Conservation (phyloP, 441 rosid species). For the Theobroma grandiflorum region DNA sequence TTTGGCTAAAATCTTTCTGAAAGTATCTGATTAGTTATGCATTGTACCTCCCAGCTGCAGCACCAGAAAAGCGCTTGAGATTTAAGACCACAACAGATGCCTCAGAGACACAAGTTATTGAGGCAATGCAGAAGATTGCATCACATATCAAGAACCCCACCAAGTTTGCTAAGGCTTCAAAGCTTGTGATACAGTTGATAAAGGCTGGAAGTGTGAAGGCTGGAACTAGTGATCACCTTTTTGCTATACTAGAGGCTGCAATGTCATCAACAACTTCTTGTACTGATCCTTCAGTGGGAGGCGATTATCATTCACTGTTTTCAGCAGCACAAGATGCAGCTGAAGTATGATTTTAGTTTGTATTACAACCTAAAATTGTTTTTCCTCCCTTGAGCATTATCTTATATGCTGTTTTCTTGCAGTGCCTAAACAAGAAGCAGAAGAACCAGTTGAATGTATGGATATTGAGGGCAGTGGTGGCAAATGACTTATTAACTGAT, state of each 20-base stretch:
- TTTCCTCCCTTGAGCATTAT: slow-evolving; percentile 6
- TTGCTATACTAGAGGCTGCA: slow-evolving; percentile 83
- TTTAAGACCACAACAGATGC: slow-evolving; percentile 94
- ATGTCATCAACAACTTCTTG: slow-evolving; percentile 74
- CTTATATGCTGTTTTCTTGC: slow-evolving; percentile 32
- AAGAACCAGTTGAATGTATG: slow-evolving; percentile 68
- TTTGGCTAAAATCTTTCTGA: not conserved
- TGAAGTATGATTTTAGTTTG: slow-evolving; percentile 55
- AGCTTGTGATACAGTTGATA: slow-evolving; percentile 85
- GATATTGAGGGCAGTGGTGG: slow-evolving; percentile 81
- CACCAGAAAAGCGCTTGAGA: slow-evolving; percentile 67
- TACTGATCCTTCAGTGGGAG: slow-evolving; percentile 70
- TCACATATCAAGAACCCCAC: slow-evolving; percentile 78
- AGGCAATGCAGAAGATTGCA: slow-evolving; percentile 93
- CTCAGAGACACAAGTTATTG: slow-evolving; percentile 78
- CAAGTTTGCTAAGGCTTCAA: slow-evolving; percentile 87
- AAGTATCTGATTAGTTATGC: slow-evolving; percentile 23
- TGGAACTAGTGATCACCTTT: slow-evolving; percentile 69
- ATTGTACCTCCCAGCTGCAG: slow-evolving; percentile 33
- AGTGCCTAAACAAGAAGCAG: slow-evolving; percentile 80
- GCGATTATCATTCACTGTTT: slow-evolving; percentile 82
- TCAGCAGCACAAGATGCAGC: slow-evolving; percentile 77
- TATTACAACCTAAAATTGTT: slow-evolving; percentile 1
- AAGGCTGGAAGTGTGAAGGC: slow-evolving; percentile 93
- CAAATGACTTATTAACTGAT: slow-evolving; percentile 90